Evolutionary conservation across 306 rosid species (phyloP).

Genomic region (Sicyos edulis): DNA sequence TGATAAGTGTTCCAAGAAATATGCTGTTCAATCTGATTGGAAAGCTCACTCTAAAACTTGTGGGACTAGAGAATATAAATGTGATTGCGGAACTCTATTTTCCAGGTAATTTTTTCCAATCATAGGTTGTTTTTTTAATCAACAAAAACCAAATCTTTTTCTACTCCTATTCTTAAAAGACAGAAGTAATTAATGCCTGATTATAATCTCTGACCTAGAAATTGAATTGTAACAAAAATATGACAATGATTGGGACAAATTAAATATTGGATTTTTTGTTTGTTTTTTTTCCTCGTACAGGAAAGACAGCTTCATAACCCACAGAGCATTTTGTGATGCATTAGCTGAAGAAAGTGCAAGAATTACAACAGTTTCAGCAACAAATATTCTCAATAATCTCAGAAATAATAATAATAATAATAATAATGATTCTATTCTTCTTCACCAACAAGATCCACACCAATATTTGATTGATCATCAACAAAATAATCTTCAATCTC

Average conservation of each 20-base stretch:
- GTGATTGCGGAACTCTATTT: conserved; percentile 94
- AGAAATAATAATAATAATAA: conserved; percentile 25
- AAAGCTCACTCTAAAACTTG: conserved; percentile 94
- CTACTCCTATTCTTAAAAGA: neutral
- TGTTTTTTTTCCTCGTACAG: conserved; percentile 26
- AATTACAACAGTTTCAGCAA: conserved; percentile 41
- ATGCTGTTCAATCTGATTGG: conserved; percentile 96
- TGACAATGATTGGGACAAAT: conserved; percentile 23
- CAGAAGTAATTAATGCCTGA: conserved; percentile 10
- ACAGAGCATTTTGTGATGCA: conserved; percentile 95
- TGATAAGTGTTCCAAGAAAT: conserved; percentile 87
- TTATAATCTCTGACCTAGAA: conserved; percentile 14
- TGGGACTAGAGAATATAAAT: conserved; percentile 89
- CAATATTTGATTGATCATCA: conserved; percentile 33
- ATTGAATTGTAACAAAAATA: conserved; percentile 16
- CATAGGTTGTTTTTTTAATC: neutral
- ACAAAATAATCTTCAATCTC: conserved; percentile 16
- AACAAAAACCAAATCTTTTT: neutral
- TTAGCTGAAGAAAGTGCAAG: conserved; percentile 92
- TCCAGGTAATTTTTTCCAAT: conserved; percentile 45
- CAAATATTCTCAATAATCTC: conserved; percentile 52
- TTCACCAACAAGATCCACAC: conserved; percentile 16
- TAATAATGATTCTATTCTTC: conserved; percentile 3
- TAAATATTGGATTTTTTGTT: conserved; percentile 25
- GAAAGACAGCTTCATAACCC: conserved; percentile 96